Evolutionary conservation across 139 green algal genomes (phyloP).

Genomic region (Pycnococcus provasolii): DNA sequence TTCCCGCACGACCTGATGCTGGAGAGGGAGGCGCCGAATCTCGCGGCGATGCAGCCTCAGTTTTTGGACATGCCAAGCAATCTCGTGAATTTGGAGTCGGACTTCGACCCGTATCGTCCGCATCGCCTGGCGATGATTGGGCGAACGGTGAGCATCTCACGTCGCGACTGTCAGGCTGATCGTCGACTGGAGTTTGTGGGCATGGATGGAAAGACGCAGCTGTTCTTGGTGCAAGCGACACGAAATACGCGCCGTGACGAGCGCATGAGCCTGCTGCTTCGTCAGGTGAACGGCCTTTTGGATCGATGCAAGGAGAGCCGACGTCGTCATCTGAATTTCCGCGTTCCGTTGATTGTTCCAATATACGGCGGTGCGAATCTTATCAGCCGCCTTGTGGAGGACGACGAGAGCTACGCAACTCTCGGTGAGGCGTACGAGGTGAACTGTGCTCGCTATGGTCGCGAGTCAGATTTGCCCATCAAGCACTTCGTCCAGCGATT

Average conservation of each 20-base stretch:
- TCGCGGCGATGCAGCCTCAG: conserved; percentile 48
- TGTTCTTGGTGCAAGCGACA: conserved; percentile 78
- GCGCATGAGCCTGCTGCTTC: conserved; percentile 59
- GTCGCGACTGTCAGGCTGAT: conserved; percentile 61
- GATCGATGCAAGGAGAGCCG: conserved; percentile 56
- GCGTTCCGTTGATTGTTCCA: conserved; percentile 72
- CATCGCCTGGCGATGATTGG: no score
- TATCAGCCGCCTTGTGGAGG: conserved; percentile 61
- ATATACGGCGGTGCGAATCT: conserved; percentile 56
- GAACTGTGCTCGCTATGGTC: conserved; percentile 77
- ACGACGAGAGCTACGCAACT: conserved; percentile 65
- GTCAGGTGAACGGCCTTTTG: conserved; percentile 68
- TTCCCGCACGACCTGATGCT: conserved; percentile 60
- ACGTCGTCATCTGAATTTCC: conserved; percentile 52
- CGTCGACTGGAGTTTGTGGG: conserved; percentile 68
- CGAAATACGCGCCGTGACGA: conserved; percentile 62
- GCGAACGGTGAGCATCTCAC: not conserved
- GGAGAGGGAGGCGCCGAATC: conserved; percentile 60
- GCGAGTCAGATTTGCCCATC: conserved; percentile 82
- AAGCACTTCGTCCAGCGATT: conserved; percentile 47
- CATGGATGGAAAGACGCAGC: conserved; percentile 58
- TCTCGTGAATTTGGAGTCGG: no score
- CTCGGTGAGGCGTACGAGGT: conserved; percentile 86
- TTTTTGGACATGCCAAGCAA: no score
- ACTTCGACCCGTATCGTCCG: no score